Percentiles rank a stretch among this genome's conserved stretches.
These are phyloP conservation scores for Colletotrichum lupini DNA, from an alignment of 2,329 filamentous ascomycete genomes.

Conservation along the genomic window DNA sequence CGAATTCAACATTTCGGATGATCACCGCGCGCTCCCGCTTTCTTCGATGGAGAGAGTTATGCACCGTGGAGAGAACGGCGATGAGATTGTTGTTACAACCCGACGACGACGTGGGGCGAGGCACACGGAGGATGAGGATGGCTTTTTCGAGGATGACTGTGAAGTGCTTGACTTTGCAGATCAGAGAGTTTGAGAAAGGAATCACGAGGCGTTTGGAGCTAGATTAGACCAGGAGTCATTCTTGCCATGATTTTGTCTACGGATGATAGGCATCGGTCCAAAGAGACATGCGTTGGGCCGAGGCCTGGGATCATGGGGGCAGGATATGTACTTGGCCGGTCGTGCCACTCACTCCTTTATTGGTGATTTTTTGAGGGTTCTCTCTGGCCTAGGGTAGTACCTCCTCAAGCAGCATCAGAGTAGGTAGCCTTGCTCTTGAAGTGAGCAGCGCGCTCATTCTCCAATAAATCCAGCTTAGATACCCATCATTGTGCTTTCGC, in stretches of 20 bases:
- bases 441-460: conserved; percentile 23
- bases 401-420: conserved; percentile 20
- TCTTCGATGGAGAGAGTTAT: conserved; percentile 73
- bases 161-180: conserved; percentile 91
- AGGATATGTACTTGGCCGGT: conserved; percentile 19
- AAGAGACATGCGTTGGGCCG: not conserved
- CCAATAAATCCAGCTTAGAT: conserved; percentile 33
- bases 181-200: conserved; percentile 65
- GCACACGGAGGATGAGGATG: conserved; percentile 70
- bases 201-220: conserved; percentile 33
- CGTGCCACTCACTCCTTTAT: conserved; percentile 34
- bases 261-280: not conserved
- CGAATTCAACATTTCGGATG: conserved; percentile 62
- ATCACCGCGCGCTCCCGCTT: conserved; percentile 68
- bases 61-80: conserved; percentile 70
- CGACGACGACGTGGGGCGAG: conserved; percentile 71
- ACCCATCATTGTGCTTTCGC: conserved; percentile 19
- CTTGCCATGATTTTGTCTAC: conserved; percentile 17
- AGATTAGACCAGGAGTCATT: conserved; percentile 27
- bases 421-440: conserved; percentile 14
- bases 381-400: conserved; percentile 30
- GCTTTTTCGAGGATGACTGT: conserved; percentile 93
- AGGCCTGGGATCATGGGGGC: conserved; percentile 15
- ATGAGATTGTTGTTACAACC: conserved; percentile 86
- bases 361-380: conserved; percentile 18